A percentile compares a stretch with the other conserved stretches of the same genome.
These are phyloP conservation scores for Blastomyces emzantsi DNA, from an alignment of 2,329 filamentous ascomycete species.

Conservation along the genomic window DNA sequence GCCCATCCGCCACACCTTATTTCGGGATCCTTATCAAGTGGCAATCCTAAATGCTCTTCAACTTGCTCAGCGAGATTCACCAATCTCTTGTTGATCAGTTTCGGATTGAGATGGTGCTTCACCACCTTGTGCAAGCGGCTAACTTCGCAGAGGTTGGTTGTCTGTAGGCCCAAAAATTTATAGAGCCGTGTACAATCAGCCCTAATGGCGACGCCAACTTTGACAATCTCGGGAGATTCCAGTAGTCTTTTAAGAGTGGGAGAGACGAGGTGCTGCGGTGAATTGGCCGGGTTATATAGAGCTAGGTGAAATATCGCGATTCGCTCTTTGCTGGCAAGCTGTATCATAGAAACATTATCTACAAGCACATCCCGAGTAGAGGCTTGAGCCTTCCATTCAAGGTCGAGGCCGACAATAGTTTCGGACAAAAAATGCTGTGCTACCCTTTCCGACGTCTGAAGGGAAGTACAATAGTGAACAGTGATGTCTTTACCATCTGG, in stretches of 20 bases:
- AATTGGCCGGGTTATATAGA: constrained; percentile 42
- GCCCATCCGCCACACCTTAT: constrained; percentile 73
- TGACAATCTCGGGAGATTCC: constrained; percentile 59
- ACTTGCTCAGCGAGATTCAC: constrained; percentile 63
- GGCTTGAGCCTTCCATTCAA: constrained; percentile 66
- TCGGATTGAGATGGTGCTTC: constrained; percentile 49
- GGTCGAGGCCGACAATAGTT: constrained; percentile 71
- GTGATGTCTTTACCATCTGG: constrained; percentile 46
- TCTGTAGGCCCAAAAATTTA: constrained; percentile 55
- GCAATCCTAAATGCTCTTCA: constrained; percentile 59
- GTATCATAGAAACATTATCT: constrained; percentile 69
- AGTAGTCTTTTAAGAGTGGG: constrained; percentile 63
- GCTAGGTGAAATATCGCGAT: constrained; percentile 78
- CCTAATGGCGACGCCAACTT: constrained; percentile 67
- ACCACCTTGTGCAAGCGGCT: constrained; percentile 74
- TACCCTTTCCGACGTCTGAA: constrained; percentile 57
- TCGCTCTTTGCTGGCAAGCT: constrained; percentile 66
- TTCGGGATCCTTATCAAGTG: constrained; percentile 61
- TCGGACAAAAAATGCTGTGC: constrained; percentile 58
- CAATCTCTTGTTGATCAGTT: constrained; percentile 55
- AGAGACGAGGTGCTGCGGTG: constrained; percentile 50
- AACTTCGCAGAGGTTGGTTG: constrained; percentile 65
- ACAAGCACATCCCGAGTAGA: constrained; percentile 45
- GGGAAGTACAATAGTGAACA: constrained; percentile 69
- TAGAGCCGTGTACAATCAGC: constrained; percentile 61